Evolutionary conservation across 805 yeast species (phyloP), one percentile per base, ranked within the genome.

Genomic region (Saturnispora halmiae): DNA sequence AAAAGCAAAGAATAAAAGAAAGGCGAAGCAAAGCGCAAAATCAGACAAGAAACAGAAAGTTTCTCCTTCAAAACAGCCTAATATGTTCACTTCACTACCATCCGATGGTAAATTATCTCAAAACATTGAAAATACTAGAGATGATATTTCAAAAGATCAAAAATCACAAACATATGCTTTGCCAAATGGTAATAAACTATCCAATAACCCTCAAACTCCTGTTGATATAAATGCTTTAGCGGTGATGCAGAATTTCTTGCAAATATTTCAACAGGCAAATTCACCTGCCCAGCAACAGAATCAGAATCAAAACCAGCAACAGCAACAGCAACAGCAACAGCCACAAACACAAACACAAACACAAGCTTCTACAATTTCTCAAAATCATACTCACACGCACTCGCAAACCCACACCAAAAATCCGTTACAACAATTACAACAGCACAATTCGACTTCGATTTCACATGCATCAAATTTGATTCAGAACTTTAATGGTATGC

Each of bases 1-100:
- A 55, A 73, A 71, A 40, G 60, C 72, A 57, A 84, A 81, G 60
- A 73, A 72, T 44, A 73, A 74, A 60, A 75, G 73, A 51, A 69
- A 64, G 46, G 31, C 35, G 13, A 37, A 34, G 16, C 19, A 35
- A 14, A 36, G 21, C 8, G 4, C 34, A 16, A 33, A 32, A 21
- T 15, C 38, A 35, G 38, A 38, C 14, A 34, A 40, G 24, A 40
- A 36, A 28, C 36, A 38, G 38, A 29, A 44, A 27, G 14, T 41
- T 41, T 11, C 44, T 39, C 24, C 24, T 7, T 30, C 43, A 31
- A 32, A 20, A 44, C 26, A 33, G 6, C 15, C 29, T 14, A 29
- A 34, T n/a, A 46, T 42, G 41, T 40, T 38, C 35, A 46, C 46
- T 7, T 42, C 46, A 8, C 27, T 45, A 13, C 48, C 44, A 31